Base-by-base conservation (phyloP, 2,329 filamentous ascomycete species). In the Colletotrichum karsti region DNA sequence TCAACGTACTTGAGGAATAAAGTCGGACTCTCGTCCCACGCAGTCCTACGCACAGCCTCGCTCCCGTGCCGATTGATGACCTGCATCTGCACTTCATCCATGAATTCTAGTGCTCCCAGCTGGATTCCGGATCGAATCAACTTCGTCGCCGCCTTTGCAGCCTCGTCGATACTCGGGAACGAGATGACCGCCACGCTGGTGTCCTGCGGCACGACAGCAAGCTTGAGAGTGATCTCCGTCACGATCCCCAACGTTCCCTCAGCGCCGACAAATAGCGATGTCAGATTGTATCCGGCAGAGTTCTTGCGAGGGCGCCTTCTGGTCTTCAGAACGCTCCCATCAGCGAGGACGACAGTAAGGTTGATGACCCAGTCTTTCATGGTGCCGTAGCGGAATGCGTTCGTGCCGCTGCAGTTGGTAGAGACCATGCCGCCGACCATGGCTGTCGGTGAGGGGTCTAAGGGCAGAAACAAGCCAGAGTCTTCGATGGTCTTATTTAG, bases 281-380 rank as follows among this genome's bases (percentile, higher is more conserved):
- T 93, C 22, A 93, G 80, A 67, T 93, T 92, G 74, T 93, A 93
- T 0, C 91, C 91, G 0, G 91, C 91, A 0, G 90, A 89, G 0
- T 88, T 90, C 75, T 93, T 93, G 13, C 89, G 82, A 3, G 92
- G 91, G 4, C 91, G 82, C 39, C 84, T 83, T 10, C 91, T 82
- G 0, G 91, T 93, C 74, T 92, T 93, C 77, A 94, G 89, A 18
- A 82, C 67, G 0, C 84, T 85, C 1, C 91, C 91, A 74, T 93
- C 90, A 1, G 91, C 88, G 44, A 93, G 82, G 0, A 93, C 91
- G 0, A 92, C 90, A 0, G 91, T 93, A 24, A 93, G 76, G 70
- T 90, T 92, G 66, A 93, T 81, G 1, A 93, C 91, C 84, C 90
- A 93, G 70, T 93, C 91, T 72, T 91, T 92, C 91, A 93, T 93